These are phyloP conservation scores for Mycena kentingensis DNA, from an alignment of 768 basidiomycete genomes.

Conservation along the genomic window DNA sequence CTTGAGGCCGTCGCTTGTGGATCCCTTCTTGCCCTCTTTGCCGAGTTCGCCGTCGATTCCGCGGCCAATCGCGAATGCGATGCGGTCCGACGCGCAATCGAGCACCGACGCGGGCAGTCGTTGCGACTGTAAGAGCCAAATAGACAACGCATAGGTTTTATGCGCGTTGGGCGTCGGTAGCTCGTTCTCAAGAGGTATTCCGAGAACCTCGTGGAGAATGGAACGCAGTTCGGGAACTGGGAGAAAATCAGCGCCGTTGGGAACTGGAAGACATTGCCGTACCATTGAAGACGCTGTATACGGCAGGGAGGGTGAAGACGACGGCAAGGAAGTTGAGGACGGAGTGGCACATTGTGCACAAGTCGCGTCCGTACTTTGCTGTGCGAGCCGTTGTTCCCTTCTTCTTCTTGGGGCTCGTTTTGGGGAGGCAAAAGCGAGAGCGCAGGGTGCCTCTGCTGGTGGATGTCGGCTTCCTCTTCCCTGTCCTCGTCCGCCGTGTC, in stretches of 20 bases:
- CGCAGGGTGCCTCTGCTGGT: constrained; percentile 29
- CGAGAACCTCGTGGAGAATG: constrained; percentile 64
- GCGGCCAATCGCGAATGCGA: constrained; percentile 70
- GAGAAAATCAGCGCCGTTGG: constrained; percentile 13
- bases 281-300: constrained; percentile 68
- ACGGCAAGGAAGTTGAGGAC: constrained; percentile 67
- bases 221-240: constrained; percentile 59
- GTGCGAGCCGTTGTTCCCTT: constrained; percentile 76
- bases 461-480: constrained; percentile 29
- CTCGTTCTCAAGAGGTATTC: constrained; percentile 68
- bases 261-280: constrained; percentile 15
- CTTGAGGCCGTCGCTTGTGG: constrained; percentile 76
- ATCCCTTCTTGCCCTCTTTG: constrained; percentile 87
- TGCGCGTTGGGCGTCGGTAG: constrained; percentile 82
- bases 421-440: constrained; percentile 69
- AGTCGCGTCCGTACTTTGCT: constrained; percentile 76
- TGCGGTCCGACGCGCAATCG: constrained; percentile 61
- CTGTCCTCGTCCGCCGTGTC: constrained; percentile 24
- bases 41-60: constrained; percentile 84
- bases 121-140: constrained; percentile 73
- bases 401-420: constrained; percentile 66
- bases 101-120: constrained; percentile 66
- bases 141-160: constrained; percentile 78
- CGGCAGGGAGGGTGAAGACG: constrained; percentile 59
- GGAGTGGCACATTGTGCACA: constrained; percentile 72